Percentiles rank a stretch among this genome's conserved stretches.
These are phyloP conservation scores for Inga leiocalycina DNA, from an alignment of 306 rosid genomes.

Conservation along the genomic window DNA sequence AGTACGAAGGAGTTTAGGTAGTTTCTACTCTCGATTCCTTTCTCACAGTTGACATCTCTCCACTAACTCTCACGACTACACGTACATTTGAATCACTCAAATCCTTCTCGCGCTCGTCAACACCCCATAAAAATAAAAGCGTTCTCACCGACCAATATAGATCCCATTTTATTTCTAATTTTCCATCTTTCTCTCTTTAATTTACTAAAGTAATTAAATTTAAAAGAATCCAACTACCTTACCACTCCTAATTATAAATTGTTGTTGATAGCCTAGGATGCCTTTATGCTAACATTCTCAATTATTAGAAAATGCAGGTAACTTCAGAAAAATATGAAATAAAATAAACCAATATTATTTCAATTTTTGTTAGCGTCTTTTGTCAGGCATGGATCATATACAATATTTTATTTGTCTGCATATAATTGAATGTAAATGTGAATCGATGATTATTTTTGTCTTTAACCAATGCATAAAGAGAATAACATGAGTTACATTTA, in stretches of 20 bases:
- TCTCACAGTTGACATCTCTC: not conserved
- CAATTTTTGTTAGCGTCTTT: too few relatives aligned
- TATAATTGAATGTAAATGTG: not conserved
- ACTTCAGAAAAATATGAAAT: too few relatives aligned
- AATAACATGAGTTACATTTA: not conserved
- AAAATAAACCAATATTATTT: too few relatives aligned
- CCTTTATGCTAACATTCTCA: not conserved
- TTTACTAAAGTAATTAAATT: not conserved
- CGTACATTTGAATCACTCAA: not conserved
- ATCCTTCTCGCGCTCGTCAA: not conserved
- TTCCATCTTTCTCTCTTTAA: not conserved
- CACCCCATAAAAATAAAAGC: not conserved
- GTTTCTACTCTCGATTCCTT: not conserved
- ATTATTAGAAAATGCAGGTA: too few relatives aligned
- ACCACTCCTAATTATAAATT: not conserved
- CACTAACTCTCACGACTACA: not conserved
- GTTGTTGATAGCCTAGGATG: not conserved
- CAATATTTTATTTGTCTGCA: too few relatives aligned
- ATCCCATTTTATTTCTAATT: not conserved
- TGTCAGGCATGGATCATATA: too few relatives aligned
- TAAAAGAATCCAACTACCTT: not conserved
- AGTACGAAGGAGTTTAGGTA: not conserved
- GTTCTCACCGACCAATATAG: not conserved
- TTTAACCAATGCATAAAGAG: not conserved
- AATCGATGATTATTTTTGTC: not conserved